These are phyloP conservation scores for Prunus yedoensis DNA, from an alignment of 331 rosid species.

Conservation along the genomic window DNA sequence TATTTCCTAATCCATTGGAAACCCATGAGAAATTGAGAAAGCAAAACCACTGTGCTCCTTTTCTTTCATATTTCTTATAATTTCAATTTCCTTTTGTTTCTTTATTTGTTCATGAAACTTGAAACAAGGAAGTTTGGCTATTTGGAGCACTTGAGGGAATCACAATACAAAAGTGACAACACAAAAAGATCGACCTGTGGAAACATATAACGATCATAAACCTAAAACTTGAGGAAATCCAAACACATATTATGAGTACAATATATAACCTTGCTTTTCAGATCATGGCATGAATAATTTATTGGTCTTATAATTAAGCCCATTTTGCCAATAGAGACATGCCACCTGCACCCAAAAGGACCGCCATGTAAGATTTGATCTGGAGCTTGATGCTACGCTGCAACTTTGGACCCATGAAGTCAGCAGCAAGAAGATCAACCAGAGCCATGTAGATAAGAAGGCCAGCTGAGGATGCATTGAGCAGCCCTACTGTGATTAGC, in stretches of 20 bases:
- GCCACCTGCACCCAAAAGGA: constrained; percentile 68
- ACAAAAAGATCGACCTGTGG: not conserved
- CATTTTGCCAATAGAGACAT: constrained; percentile 78
- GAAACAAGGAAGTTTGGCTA: not conserved
- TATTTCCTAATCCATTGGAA: too few species aligned
- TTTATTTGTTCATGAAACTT: not conserved
- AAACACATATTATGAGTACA: not conserved
- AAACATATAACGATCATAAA: not conserved
- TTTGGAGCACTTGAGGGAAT: not conserved
- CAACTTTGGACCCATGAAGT: constrained; percentile 65
- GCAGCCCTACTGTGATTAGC: constrained; percentile 56
- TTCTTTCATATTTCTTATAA: too few species aligned
- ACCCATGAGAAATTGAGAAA: too few species aligned
- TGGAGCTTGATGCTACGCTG: constrained; percentile 63
- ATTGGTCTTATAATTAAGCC: constrained; percentile 36
- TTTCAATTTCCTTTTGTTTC: too few species aligned
- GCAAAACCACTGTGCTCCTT: too few species aligned
- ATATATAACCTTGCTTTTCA: not conserved
- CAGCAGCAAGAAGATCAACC: constrained; percentile 72
- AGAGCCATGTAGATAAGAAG: constrained; percentile 77
- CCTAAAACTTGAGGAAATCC: not conserved
- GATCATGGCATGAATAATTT: not conserved
- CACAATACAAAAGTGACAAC: not conserved
- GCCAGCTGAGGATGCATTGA: constrained; percentile 79
- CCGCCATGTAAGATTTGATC: constrained; percentile 56